Percentiles rank a stretch among this genome's conserved stretches.
Conservation (phyloP, 495 filamentous ascomycete species). For the Daldinia childiae region DNA sequence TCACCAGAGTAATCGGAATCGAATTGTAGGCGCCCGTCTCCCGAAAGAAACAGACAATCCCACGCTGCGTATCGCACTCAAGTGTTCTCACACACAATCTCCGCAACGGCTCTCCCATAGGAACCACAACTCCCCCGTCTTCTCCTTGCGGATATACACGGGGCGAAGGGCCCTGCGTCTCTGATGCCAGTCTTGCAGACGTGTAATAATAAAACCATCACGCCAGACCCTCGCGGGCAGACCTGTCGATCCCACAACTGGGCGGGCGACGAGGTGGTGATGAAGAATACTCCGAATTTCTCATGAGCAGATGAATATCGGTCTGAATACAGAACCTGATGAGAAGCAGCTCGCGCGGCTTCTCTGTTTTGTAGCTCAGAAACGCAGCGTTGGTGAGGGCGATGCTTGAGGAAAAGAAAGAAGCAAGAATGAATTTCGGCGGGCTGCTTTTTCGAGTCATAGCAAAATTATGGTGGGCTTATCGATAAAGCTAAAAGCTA, state of each 20-base stretch:
- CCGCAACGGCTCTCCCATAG: constrained; percentile 92
- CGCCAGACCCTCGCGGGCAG: constrained; percentile 95
- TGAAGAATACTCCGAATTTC: constrained; percentile 99
- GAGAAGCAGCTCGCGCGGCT: constrained; percentile 52
- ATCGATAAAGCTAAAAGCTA: constrained; percentile 34
- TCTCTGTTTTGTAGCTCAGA: constrained; percentile 99
- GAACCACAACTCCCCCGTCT: constrained; percentile 54
- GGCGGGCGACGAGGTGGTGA: constrained; percentile 49
- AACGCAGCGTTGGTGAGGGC: constrained; percentile 98
- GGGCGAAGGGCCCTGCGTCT: constrained; percentile 79
- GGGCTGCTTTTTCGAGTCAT: constrained; percentile 44
- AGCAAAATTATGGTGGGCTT: constrained; percentile 34
- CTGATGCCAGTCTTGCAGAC: constrained; percentile 97
- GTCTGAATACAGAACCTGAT: constrained; percentile 44
- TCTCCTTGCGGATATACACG: constrained; percentile 55
- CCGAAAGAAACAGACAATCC: constrained; percentile 53
- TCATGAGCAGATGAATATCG: constrained; percentile 78
- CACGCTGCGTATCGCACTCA: constrained; percentile 99
- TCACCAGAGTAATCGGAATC: constrained; percentile 75
- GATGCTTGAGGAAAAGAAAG: constrained; percentile 72
- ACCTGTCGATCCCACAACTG: constrained; percentile 54
- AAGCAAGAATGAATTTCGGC: constrained; percentile 24
- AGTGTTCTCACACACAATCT: constrained; percentile 92
- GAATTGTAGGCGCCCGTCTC: constrained; percentile 76
- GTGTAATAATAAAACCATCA: constrained; percentile 67